Evolutionary conservation across 2,329 filamentous ascomycete species (phyloP), one percentile per base, ranked within the genome.

Genomic region (Hypoxylon sp.): DNA sequence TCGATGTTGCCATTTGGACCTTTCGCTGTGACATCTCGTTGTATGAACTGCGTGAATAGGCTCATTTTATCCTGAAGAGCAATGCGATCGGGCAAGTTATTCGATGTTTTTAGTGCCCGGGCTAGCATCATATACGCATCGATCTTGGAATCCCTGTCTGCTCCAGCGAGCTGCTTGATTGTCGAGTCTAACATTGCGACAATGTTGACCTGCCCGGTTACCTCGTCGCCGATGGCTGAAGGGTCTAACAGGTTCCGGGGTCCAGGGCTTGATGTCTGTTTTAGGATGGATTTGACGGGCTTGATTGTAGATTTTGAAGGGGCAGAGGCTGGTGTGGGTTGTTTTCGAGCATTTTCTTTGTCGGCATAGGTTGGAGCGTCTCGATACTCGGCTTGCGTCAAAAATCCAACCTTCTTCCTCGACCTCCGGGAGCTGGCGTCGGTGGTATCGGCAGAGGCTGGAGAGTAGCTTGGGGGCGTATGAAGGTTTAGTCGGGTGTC

Each of bases 81-180:
- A 62, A 91, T 88, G 37, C 89, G 83, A 72, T 96, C 91, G 0
- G 94, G 94, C 13, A 97, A 82, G 72, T 93, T 92, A 69, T 94
- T 93, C 63, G 95, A 97, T 5, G 91, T 87, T 78, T 93, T 92
- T 73, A 98, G 83, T 3, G 91, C 90, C 35, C 90, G 87, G 33
- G 91, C 88, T 48, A 99, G 84, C 75, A 92, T 92, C 77, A 91
- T 90, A 76, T 99, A 98, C 53, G 94, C 93, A 81, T 99, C 96
- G 33, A 96, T 81, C 72, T 91, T 91, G 11, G 89, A 90, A 63
- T 90, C 87, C 58, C 91, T 86, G 72, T 94, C 92, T 31, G 89
- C 84, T 22, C 92, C 90, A 39, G 91, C 92, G 52, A 99, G 86
- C 80, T 96, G 92, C 79, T 93, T 91, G 37, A 94, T 87, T 4